A percentile compares a stretch with the other conserved stretches of the same genome.
phyloP scores from a whole-genome alignment of 257 asterid genomes.

The Osmanthus fragrans region DNA sequence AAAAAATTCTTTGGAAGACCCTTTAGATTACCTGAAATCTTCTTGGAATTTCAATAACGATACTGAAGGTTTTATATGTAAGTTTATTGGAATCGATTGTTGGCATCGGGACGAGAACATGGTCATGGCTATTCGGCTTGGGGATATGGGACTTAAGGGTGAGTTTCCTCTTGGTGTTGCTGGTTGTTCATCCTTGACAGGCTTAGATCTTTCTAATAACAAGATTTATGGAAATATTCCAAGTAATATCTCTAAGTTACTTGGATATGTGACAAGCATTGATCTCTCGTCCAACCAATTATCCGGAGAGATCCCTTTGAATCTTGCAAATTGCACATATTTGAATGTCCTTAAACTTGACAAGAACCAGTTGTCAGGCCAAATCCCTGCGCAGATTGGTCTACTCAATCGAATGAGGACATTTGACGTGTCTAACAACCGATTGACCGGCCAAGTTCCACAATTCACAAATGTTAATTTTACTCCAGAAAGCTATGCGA shows the following conservation, averaged over 20 bases:
- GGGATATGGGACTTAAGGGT: constrained; percentile 75
- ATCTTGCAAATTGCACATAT: constrained; percentile 54
- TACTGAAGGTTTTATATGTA: constrained; percentile 63
- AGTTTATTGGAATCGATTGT: constrained; percentile 65
- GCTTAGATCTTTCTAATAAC: constrained; percentile 79
- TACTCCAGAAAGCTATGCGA: constrained; percentile 25
- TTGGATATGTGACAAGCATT: constrained; percentile 39
- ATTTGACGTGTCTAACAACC: constrained; percentile 40
- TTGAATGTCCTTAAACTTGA: constrained; percentile 56
- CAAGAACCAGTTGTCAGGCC: constrained; percentile 54
- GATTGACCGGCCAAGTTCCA: constrained; percentile 43
- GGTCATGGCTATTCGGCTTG: constrained; percentile 57
- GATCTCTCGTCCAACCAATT: constrained; percentile 79
- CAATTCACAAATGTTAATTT: background rate
- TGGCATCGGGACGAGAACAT: constrained; percentile 74
- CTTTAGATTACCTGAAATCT: constrained; percentile 32
- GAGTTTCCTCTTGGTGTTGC: constrained; percentile 64
- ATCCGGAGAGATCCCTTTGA: constrained; percentile 68
- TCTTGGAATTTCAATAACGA: constrained; percentile 65
- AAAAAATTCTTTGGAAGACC: constrained; percentile 53
- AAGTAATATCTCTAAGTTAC: constrained; percentile 41
- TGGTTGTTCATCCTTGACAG: constrained; percentile 61
- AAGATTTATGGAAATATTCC: constrained; percentile 57
- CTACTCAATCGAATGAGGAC: constrained; percentile 37
- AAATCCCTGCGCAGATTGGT: constrained; percentile 44